Conservation (phyloP, 306 rosid species). For the Cicer cuneatum region DNA sequence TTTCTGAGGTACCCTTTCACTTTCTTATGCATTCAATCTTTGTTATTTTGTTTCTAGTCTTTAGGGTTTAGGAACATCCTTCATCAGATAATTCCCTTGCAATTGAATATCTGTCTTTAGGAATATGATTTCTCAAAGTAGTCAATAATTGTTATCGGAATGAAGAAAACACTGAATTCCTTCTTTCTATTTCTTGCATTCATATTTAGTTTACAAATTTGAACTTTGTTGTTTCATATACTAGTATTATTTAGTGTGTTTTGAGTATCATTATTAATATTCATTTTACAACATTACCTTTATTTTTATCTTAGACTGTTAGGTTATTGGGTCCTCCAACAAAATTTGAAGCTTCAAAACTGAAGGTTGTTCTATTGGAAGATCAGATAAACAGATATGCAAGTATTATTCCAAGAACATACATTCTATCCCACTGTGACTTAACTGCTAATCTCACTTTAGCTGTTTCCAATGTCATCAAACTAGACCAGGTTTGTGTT, state of each 20-base stretch:
- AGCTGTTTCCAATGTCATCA: constrained; percentile 89
- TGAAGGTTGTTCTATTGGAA: constrained; percentile 73
- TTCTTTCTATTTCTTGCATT: constrained; percentile 20
- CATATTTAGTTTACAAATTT: constrained; percentile 28
- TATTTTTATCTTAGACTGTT: constrained; percentile 58
- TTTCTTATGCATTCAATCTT: constrained; percentile 18
- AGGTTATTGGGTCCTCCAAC: constrained; percentile 83
- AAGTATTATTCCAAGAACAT: constrained; percentile 86
- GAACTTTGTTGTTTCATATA: constrained; percentile 24
- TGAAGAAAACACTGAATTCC: constrained; percentile 23
- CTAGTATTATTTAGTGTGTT: constrained; percentile 8
- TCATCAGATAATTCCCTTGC: constrained; percentile 11
- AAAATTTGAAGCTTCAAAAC: constrained; percentile 85
- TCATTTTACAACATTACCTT: constrained; percentile 19
- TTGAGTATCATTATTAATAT: constrained; percentile 6
- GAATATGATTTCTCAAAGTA: no score
- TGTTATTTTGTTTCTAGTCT: neutral
- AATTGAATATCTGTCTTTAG: neutral
- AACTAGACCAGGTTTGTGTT: constrained; percentile 81
- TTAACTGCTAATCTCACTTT: constrained; percentile 93
- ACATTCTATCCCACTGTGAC: constrained; percentile 93
- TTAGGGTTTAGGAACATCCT: neutral
- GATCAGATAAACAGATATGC: constrained; percentile 60
- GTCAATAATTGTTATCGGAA: no score
- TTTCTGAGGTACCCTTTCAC: constrained; percentile 68